Base-by-base conservation (phyloP, 2,329 filamentous ascomycete species). In the Sphaerulina musiva region DNA sequence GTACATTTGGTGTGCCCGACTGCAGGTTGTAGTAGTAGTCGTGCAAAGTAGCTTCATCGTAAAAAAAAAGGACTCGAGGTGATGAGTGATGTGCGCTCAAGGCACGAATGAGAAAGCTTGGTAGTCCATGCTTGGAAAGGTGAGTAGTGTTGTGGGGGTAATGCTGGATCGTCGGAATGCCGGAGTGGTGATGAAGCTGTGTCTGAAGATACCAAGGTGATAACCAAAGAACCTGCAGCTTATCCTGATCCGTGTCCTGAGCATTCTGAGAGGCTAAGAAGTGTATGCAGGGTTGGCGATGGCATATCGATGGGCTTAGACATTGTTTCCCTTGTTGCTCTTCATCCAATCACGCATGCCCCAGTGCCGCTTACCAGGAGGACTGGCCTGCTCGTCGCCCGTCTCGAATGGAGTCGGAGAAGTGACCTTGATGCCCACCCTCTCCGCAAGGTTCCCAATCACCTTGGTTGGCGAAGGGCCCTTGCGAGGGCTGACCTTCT, bases 361-460 rank as follows among this genome's bases (percentile, higher is more conserved):
- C 67, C 68, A 69, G 34, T 62, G 54, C 44, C 63, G 61, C 64
- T 66, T 69, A 53, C 61, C 59, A 17, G 64, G 58, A 34, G 64
- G 61, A 43, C 60, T 57, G 40, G 34, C 42, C 14, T 51, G 41
- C 34, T 51, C 57, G 36, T 58, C 55, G 34, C 38, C 54, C n/a
- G 44, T 45, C 48, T 61, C 57, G 42, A 50, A 51, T 23, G 55
- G 44, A 8, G 46, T 58, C 46, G 62, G 59, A n/a, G 57, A 57
- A 34, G 60, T 55, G 17, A 66, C 63, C 53, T 65, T 68, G 62
- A 69, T 70, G 32, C 72, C 72, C 53, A 75, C 72, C 58, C 72
- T 75, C 65, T 72, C 74, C 31, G 73, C 74, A 34, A 77, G 70
- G 41, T 72, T 69, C 63, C 75, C 74, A 46, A 76, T 74, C 46